Evolutionary conservation across 805 yeast genomes (phyloP), one percentile per base, ranked within the genome.

Genomic region (Lachancea quebecensis): DNA sequence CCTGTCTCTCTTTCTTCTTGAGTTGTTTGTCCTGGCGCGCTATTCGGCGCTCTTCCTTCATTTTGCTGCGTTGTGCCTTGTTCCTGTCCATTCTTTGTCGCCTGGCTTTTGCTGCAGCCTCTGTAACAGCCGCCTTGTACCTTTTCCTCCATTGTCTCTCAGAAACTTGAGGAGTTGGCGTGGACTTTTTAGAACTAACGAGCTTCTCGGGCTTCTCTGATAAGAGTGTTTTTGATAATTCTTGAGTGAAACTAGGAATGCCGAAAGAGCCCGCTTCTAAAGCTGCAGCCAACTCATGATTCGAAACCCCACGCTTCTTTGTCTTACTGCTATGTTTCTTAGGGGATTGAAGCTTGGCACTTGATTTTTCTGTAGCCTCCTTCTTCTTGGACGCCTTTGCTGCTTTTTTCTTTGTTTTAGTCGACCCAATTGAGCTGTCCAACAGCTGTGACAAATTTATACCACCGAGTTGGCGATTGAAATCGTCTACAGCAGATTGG

Each of bases 81-180:
- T 51, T 58, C 29, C 50, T 52, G 32, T 51, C 50, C 21, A 52
- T 50, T n/a, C 47, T 47, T 25, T 53, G 54, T 38, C 53, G 58
- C 35, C 59, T 53, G 10, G 66, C 65, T 1, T 44, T 37, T 11
- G 53, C 50, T 3, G 67, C 64, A n/a, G 59, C 64, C 25, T 53
- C 63, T 16, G 35, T 50, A 6, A 55, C 63, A 14, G 54, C 46
- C 29, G 50, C 41, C 27, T 46, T 38, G 36, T 53, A 60, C 33
- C 41, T 55, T 42, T 55, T 63, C 40, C 49, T 52, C 27, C 50
- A 37, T 8, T 49, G 30, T 9, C 52, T 56, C 37, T 52, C 54
- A 17, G 47, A 30, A n/a, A 38, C 18, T 9, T 31, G 31, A 9
- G 47, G 40, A n/a, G 35, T 18, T n/a, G 32, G 36, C 8, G 40